Percentiles rank a stretch among this genome's conserved stretches.
Conservation (phyloP, 371 early-diverging fungal species). For the Pancytospora philotis region DNA sequence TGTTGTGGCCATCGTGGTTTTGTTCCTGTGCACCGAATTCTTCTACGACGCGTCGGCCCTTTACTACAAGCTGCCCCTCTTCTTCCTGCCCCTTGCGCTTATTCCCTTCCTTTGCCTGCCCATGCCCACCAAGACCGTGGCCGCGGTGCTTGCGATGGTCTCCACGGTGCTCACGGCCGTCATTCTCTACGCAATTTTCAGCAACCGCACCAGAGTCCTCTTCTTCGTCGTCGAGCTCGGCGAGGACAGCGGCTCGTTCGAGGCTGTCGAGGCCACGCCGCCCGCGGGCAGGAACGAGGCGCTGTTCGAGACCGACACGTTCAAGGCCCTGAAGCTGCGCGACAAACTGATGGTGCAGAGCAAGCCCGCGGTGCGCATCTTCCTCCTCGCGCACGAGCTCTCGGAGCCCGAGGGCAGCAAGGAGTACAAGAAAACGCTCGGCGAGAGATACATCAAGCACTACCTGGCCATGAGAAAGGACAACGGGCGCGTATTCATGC, state of each 20-base stretch:
- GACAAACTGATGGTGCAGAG: background rate
- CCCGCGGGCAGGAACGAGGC: background rate
- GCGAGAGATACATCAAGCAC: background rate
- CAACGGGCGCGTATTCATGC: background rate
- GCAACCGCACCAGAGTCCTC: background rate
- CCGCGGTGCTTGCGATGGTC: background rate
- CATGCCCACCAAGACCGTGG: background rate
- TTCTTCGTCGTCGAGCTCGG: conserved; percentile 5
- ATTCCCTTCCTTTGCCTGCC: conserved; percentile 8
- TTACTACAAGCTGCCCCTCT: conserved; percentile 4
- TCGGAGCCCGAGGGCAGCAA: background rate
- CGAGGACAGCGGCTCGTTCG: background rate
- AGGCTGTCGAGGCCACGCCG: background rate
- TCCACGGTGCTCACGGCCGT: background rate
- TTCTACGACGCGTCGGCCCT: background rate
- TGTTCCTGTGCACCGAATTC: conserved; percentile 7
- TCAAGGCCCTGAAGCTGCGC: background rate
- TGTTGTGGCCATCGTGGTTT: background rate
- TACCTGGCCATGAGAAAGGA: background rate
- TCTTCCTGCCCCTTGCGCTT: conserved; percentile 8
- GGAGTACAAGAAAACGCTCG: background rate
- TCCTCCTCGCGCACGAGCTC: background rate
- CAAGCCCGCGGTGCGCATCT: background rate
- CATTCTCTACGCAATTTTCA: conserved; percentile 2
- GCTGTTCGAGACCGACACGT: background rate